Evolutionary conservation across 805 yeast genomes (phyloP), one percentile per base, ranked within the genome.

Genomic region (Pichia gijzeniarum): DNA sequence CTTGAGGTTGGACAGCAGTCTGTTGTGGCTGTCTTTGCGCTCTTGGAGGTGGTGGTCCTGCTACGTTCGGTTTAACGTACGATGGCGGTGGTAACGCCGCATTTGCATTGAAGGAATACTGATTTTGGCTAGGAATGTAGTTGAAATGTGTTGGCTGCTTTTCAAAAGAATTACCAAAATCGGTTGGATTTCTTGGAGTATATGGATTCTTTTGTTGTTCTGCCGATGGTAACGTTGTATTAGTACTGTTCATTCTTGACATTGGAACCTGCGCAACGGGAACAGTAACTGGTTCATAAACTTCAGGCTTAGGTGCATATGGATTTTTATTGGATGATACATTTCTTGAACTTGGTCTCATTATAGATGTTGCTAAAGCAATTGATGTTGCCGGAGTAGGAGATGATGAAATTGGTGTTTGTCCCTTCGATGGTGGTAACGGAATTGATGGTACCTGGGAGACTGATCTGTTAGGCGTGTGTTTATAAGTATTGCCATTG

Each of bases 271-370:
- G 45, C 14, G 46, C 38, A 20, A 57, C 52, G 32, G 51, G 53
- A 18, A 55, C 50, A 19, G 35, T 41, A 6, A 40, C 42, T 7
- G 62, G 63, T 28, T 53, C 56, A 8, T 45, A 27, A 19, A 36
- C 34, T 39, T 52, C 58, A 4, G 58, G 55, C 31, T 60, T 60
- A 42, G 72, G 70, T 38, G 69, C 67, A 50, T 66, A 67, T 17
- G 70, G 70, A 43, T 65, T 63, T 25, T 48, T 41, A 2, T 55
- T 32, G 18, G 19, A 14, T 31, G 50, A 19, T 3, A 34, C 4
- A 10, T 8, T 13, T 27, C 38, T 22, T 8, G 43, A 19, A 5
- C 10, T 17, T 40, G 48, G 14, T 30, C 28, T 25, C 10, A 25
- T 7, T 3, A 16, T 34, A 7, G 32, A 12, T 13, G 28, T 5